These are phyloP conservation scores for Trichosporon coremiiforme DNA, from an alignment of 1,284 basidiomycete species.

Conservation along the genomic window DNA sequence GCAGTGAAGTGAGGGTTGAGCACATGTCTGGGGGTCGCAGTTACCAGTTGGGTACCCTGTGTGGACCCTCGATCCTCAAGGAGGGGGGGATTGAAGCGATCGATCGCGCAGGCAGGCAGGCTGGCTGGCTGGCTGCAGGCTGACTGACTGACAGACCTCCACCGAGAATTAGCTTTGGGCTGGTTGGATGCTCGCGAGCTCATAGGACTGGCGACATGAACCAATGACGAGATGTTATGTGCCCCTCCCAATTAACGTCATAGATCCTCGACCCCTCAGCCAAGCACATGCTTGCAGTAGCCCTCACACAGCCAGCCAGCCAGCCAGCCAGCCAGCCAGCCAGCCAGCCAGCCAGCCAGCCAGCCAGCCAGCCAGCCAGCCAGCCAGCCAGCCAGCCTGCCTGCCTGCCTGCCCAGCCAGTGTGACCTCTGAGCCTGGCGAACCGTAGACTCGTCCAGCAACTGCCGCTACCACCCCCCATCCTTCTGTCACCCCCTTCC, in stretches of 20 bases:
- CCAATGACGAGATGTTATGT: background rate
- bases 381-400: background rate
- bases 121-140: no score
- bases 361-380: background rate
- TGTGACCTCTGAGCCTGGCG: background rate
- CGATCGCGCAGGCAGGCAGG: background rate
- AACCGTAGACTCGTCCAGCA: background rate
- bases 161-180: background rate
- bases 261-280: background rate
- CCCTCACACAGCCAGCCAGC: no score
- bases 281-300: no score
- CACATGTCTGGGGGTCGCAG: background rate
- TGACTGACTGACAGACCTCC: background rate
- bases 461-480: background rate
- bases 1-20: background rate
- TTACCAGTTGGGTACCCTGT: no score
- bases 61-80: background rate
- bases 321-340: no score
- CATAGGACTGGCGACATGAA: background rate
- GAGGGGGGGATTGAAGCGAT: background rate
- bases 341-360: no score
- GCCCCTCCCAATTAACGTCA: constrained; percentile 13
- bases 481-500: background rate
- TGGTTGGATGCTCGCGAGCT: background rate
- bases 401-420: no score